These are phyloP conservation scores for Candida buenavistaensis DNA, from an alignment of 1,139 yeast species.

Conservation along the genomic window DNA sequence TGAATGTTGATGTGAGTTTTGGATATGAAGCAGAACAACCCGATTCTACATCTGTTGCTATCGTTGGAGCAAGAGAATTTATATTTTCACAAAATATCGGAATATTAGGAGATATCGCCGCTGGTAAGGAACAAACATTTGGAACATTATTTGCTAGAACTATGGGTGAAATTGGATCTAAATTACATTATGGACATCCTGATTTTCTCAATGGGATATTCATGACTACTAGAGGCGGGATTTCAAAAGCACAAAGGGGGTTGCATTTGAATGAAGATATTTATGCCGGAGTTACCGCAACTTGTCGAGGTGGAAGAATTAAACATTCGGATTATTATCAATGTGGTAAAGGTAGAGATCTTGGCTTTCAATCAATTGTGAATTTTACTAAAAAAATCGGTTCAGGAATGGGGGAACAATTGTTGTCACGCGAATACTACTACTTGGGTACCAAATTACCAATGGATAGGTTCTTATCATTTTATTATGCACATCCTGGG, in stretches of 20 bases:
- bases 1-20: constrained; percentile 29
- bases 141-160: constrained; percentile 89
- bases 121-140: constrained; percentile 91
- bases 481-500: constrained; percentile 91
- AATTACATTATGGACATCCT: constrained; percentile 90
- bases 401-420: constrained; percentile 94
- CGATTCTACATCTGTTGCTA: constrained; percentile 60
- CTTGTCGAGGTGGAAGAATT: constrained; percentile 79
- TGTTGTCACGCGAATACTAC: constrained; percentile 79
- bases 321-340: constrained; percentile 88
- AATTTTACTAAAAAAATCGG: constrained; percentile 89
- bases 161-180: constrained; percentile 82
- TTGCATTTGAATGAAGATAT: constrained; percentile 87
- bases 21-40: constrained; percentile 34
- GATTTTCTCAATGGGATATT: constrained; percentile 81
- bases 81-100: constrained; percentile 87
- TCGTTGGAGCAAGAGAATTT: constrained; percentile 85
- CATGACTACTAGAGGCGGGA: constrained; percentile 90
- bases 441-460: constrained; percentile 80
- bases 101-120: constrained; percentile 86
- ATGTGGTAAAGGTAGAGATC: constrained; percentile 90
- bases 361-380: constrained; percentile 81
- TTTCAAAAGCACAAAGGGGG: constrained; percentile 86
- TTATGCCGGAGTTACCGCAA: constrained; percentile 86
- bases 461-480: constrained; percentile 75